Percentiles rank a stretch among this genome's conserved stretches.
Evolutionary conservation across 768 basidiomycete genomes (phyloP).

Genomic region (Astraeus odoratus): DNA sequence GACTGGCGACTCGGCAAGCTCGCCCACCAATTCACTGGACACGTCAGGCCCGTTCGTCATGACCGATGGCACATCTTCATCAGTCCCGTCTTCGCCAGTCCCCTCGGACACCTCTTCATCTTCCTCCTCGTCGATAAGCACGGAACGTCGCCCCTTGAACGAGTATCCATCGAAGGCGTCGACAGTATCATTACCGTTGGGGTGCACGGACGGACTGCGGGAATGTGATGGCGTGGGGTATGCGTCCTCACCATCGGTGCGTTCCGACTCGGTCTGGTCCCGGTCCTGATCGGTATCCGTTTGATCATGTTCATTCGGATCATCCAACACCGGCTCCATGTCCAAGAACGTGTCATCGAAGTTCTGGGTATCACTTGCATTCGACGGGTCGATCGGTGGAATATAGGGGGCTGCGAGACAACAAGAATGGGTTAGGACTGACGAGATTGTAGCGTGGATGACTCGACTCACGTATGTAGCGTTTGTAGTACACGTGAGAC

Average conservation of each 20-base stretch:
- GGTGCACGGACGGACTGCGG: constrained; percentile 63
- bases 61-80: constrained; percentile 29
- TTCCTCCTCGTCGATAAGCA: constrained; percentile 68
- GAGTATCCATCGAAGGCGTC: constrained; percentile 95
- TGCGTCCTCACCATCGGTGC: constrained; percentile 68
- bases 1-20: constrained; percentile 31
- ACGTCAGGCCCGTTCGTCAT: constrained; percentile 14
- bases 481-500: constrained; percentile 91
- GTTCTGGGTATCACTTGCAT: constrained; percentile 94
- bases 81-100: constrained; percentile 28
- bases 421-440: constrained; percentile 9
- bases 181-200: constrained; percentile 36
- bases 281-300: constrained; percentile 67
- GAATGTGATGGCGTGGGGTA: constrained; percentile 77
- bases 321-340: constrained; percentile 89
- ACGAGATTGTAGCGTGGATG: constrained; percentile 2
- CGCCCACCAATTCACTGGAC: constrained; percentile 20
- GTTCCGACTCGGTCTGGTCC: constrained; percentile 60
- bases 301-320: constrained; percentile 53
- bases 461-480: constrained; percentile 75
- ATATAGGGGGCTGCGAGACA: constrained; percentile 73
- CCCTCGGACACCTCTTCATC: constrained; percentile 38
- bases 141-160: constrained; percentile 81
- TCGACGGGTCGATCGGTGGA: constrained; percentile 82
- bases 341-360: constrained; percentile 96